These are phyloP conservation scores for Boletus vinaceobasis DNA, from an alignment of 768 basidiomycete species.

Conservation along the genomic window DNA sequence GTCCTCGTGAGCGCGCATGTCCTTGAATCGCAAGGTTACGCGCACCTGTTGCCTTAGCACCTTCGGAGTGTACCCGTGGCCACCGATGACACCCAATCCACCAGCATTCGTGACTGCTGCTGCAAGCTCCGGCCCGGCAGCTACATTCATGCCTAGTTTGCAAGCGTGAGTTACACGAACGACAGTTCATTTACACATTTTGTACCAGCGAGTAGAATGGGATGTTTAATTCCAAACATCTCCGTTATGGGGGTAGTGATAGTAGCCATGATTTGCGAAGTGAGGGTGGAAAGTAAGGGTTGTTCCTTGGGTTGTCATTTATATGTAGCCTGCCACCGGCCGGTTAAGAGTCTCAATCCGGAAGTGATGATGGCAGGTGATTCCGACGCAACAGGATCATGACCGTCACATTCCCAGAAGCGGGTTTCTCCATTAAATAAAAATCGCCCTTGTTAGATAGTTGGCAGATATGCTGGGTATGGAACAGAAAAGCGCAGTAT, in stretches of 20 bases:
- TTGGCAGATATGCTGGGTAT: conserved; percentile 25
- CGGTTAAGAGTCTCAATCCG: neutral
- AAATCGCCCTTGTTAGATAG: conserved; percentile 10
- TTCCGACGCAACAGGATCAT: neutral
- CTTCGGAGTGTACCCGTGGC: conserved; percentile 82
- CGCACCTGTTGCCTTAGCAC: conserved; percentile 72
- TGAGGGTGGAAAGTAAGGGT: neutral
- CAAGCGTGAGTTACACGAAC: conserved; percentile 26
- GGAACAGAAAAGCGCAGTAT: conserved; percentile 22
- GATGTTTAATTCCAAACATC: conserved; percentile 85
- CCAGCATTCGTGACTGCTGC: conserved; percentile 95
- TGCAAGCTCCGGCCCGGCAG: conserved; percentile 77
- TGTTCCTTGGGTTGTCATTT: neutral
- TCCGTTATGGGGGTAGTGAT: conserved; percentile 85
- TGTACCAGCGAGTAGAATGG: conserved; percentile 77
- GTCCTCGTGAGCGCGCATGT: conserved; percentile 5
- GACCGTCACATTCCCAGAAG: neutral
- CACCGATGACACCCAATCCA: conserved; percentile 90
- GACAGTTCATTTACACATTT: conserved; percentile 11
- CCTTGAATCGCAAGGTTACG: neutral
- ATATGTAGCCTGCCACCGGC: conserved; percentile 3
- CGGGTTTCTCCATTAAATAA: neutral
- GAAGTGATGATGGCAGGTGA: neutral
- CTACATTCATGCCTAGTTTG: conserved; percentile 58
- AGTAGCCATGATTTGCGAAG: conserved; percentile 37